A percentile compares a stretch with the other conserved stretches of the same genome.
phyloP scores from a whole-genome alignment of 1,284 basidiomycete species.

The Cerrena zonata region DNA sequence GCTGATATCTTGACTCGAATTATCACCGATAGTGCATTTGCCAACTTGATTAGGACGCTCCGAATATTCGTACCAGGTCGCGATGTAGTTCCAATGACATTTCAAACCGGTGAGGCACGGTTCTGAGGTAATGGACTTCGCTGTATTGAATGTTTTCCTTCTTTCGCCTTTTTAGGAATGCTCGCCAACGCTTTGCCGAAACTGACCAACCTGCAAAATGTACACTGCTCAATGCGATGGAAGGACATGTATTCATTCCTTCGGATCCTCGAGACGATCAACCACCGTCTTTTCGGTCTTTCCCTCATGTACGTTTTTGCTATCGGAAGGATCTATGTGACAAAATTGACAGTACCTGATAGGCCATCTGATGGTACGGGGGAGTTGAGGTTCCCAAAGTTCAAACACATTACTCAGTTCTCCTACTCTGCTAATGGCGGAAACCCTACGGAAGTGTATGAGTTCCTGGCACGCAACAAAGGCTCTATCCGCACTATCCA shows the following conservation, averaged over 20 bases:
- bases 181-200: slow-evolving; percentile 62
- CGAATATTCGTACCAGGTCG: slow-evolving; percentile 50
- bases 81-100: slow-evolving; percentile 50
- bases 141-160: neutral
- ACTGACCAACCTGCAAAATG: slow-evolving; percentile 49
- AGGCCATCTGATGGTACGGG: slow-evolving; percentile 47
- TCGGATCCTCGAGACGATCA: slow-evolving; percentile 44
- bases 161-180: slow-evolving; percentile 47
- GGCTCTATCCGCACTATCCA: slow-evolving; percentile 49
- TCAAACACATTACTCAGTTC: slow-evolving; percentile 56
- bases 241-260: slow-evolving; percentile 50
- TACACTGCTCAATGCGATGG: slow-evolving; percentile 54
- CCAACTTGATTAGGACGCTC: slow-evolving; percentile 50
- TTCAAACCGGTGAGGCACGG: slow-evolving; percentile 46
- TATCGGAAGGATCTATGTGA: neutral
- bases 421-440: slow-evolving; percentile 42
- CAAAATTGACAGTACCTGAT: neutral
- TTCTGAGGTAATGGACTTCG: neutral
- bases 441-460: slow-evolving; percentile 33
- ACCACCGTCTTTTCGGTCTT: slow-evolving; percentile 47
- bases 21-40: slow-evolving; percentile 55
- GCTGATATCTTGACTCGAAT: slow-evolving; percentile 66
- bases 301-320: slow-evolving; percentile 43
- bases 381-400: slow-evolving; percentile 50
- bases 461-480: slow-evolving; percentile 50